Evolutionary conservation across 495 filamentous ascomycete genomes (phyloP).

Genomic region (Aspergillus coremiiformis): DNA sequence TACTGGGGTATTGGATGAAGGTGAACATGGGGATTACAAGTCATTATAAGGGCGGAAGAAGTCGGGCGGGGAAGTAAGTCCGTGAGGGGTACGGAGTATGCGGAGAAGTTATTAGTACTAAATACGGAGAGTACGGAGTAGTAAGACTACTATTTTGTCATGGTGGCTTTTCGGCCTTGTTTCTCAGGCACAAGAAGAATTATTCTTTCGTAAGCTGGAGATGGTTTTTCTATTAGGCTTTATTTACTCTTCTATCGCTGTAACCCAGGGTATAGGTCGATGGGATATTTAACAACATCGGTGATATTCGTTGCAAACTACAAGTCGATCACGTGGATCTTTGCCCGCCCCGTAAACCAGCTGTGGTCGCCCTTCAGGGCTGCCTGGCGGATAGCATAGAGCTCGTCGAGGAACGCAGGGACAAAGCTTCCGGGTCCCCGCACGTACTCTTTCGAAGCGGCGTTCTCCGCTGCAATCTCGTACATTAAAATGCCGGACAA

Average conservation of each 20-base stretch:
- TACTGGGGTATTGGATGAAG: too few relatives aligned
- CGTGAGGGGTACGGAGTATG: conserved; percentile 15
- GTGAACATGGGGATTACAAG: too few relatives aligned
- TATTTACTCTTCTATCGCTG: too few relatives aligned
- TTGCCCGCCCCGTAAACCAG: conserved; percentile 49
- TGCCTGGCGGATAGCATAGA: conserved; percentile 45
- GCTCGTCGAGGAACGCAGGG: conserved; percentile 73
- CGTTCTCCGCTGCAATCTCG: conserved; percentile 79
- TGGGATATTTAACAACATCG: too few relatives aligned
- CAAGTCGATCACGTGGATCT: conserved; percentile 40
- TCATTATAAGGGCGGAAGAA: too few relatives aligned
- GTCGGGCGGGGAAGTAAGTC: conserved; percentile 17
- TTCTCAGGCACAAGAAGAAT: not conserved
- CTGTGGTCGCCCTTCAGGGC: conserved; percentile 39
- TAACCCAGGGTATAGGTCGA: too few relatives aligned
- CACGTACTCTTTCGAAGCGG: conserved; percentile 52
- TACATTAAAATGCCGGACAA: conserved; percentile 69
- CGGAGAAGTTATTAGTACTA: conserved; percentile 25
- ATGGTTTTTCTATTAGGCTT: too few relatives aligned
- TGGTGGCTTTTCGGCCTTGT: not conserved
- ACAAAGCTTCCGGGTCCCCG: conserved; percentile 84
- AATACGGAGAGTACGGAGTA: too few relatives aligned
- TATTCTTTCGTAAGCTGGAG: too few relatives aligned
- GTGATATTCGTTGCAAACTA: too few relatives aligned
- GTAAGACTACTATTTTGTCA: too few relatives aligned